A percentile compares a stretch with the other conserved stretches of the same genome.
phyloP scores from a whole-genome alignment of 164 flowering plant genomes.

The Nymphaea thermarum region DNA sequence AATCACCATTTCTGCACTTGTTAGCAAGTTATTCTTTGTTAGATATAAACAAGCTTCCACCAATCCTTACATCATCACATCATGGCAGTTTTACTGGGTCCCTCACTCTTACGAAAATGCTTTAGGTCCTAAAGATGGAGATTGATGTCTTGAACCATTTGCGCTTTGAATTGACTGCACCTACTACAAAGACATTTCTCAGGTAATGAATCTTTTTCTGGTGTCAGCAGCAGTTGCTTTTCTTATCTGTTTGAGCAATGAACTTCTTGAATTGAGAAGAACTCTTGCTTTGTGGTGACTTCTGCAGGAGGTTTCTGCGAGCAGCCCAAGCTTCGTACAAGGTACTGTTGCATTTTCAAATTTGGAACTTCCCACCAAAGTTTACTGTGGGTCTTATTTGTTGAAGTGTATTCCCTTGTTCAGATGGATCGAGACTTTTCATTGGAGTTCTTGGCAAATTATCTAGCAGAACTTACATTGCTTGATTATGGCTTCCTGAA shows the following conservation, averaged over 20 bases:
- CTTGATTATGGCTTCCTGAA: too few species aligned
- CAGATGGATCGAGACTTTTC: too few species aligned
- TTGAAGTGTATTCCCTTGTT: too few species aligned
- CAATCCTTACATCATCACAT: too few species aligned
- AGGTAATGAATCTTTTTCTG: conserved; percentile 30
- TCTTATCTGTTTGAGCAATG: neutral
- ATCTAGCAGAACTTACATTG: too few species aligned
- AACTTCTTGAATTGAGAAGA: neutral
- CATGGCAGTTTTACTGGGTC: neutral
- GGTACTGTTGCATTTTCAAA: conserved; percentile 36
- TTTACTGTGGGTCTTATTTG: too few species aligned
- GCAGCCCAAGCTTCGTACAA: conserved; percentile 66
- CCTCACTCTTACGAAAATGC: neutral
- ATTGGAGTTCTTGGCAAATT: too few species aligned
- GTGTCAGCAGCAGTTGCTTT: neutral
- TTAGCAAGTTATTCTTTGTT: neutral
- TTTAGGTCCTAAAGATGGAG: conserved; percentile 90
- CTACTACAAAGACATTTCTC: conserved; percentile 76
- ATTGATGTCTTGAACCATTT: conserved; percentile 62
- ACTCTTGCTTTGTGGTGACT: neutral
- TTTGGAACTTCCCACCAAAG: too few species aligned
- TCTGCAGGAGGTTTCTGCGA: conserved; percentile 64
- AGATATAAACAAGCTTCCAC: too few species aligned
- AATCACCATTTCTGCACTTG: too few species aligned
- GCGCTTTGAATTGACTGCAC: conserved; percentile 93